Conservation (phyloP, 352 stramenopile genomes). For the Lagenidium sp. region DNA sequence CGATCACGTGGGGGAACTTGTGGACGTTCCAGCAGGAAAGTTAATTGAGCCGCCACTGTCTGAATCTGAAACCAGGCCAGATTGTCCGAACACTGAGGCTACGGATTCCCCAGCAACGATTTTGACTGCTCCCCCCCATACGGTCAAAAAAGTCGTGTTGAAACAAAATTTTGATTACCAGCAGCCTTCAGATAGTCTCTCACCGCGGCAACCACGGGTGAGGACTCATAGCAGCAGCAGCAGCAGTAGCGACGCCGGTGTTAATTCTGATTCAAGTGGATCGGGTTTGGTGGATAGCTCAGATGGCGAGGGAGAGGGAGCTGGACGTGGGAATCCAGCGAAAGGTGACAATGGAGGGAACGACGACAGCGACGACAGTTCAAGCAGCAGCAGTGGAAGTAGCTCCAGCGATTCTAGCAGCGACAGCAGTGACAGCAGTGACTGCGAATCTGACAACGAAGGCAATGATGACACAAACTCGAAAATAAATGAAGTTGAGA, state of each 20-base stretch:
- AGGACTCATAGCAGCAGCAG: slow-evolving; percentile 14
- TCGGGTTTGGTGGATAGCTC: slow-evolving; percentile 5
- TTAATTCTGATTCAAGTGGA: slow-evolving; percentile 13
- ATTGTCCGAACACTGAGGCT: too few relatives aligned
- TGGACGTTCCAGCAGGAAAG: too few relatives aligned
- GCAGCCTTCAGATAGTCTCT: too few relatives aligned
- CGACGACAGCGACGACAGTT: slow-evolving; percentile 20
- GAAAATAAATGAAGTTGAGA: too few relatives aligned
- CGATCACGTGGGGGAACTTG: too few relatives aligned
- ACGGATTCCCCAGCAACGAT: too few relatives aligned
- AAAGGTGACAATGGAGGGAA: slow-evolving; percentile 8
- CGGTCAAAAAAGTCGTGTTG: too few relatives aligned
- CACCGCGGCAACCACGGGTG: too few relatives aligned
- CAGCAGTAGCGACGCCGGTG: slow-evolving; percentile 12
- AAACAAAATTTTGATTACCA: too few relatives aligned
- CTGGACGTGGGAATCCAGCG: slow-evolving; percentile 5
- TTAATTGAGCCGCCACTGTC: too few relatives aligned
- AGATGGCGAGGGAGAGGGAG: slow-evolving; percentile 7
- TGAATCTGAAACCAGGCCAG: too few relatives aligned
- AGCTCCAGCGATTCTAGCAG: neutral
- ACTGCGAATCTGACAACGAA: slow-evolving; percentile 2
- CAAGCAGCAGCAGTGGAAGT: slow-evolving; percentile 16
- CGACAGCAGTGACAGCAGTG: slow-evolving; percentile 1
- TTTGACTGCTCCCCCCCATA: too few relatives aligned
- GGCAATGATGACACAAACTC: slow-evolving; percentile 24